Base-by-base conservation (phyloP, 805 yeast species). In the Candida michaelii region DNA sequence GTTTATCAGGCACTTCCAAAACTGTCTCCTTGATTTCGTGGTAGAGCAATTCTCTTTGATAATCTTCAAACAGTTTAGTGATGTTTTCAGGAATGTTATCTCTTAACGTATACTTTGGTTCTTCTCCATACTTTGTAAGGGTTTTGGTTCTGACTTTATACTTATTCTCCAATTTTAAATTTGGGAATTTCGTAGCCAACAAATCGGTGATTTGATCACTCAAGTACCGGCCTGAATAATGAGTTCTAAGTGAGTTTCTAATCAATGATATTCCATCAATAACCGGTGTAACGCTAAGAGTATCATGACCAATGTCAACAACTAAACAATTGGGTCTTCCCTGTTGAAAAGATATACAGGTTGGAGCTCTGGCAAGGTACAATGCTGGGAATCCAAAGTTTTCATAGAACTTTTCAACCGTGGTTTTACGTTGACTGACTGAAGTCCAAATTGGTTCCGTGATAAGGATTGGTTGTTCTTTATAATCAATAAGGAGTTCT, bases 371-470 rank as follows among this genome's bases (percentile, higher is more conserved):
- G 11, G 87, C 89, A 17, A 87, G 60, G 58, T 83, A 90, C 44
- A 87, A 79, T 0, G 95, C 97, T 29, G 93, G 90, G 51, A 83
- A 84, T 27, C 79, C 72, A 57, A 83, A 74, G 11, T 71, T 65
- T 56, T 89, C 96, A 45, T 85, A 73, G 31, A 85, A 73, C 1
- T 79, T 70, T 61, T 89, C 95, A 56, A 90, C 69, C 6, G 89
- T 76, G 52, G 79, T 81, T 43, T 71, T 73, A 51, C 91, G 80
- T 59, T 86, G 84, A 32, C 66, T 74, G 16, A 71, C 76, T 3
- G 84, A 69, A 46, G 87, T 83, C 96, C 96, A 86, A 10, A 87
- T 82, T 2, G 95, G 90, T 66, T 90, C 97, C 0, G 96, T 89
- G 32, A 89, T 60, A 42, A 90, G 63, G 23, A 88, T 69, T 6